Conservation (phyloP, 2,329 filamentous ascomycete species). For the Nemania diffusa region DNA sequence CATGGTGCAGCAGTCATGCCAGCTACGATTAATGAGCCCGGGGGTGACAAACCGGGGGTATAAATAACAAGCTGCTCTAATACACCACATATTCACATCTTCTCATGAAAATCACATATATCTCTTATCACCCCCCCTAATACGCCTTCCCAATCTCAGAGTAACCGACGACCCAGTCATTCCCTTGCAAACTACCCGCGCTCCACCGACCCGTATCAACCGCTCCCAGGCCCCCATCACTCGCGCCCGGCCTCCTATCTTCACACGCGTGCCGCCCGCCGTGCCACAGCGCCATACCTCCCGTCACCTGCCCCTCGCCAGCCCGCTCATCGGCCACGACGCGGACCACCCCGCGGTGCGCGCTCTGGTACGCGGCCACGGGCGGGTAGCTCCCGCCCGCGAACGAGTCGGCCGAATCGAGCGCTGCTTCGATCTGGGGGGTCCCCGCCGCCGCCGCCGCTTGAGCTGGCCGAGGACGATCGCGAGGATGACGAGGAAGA, state of each 20-base stretch:
- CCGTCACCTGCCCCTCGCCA: constrained; percentile 31
- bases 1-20: not conserved
- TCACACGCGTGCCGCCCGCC: constrained; percentile 32
- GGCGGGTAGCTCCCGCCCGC: constrained; percentile 18
- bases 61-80: not conserved
- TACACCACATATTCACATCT: not conserved
- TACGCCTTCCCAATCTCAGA: constrained; percentile 29
- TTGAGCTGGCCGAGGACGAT: constrained; percentile 32
- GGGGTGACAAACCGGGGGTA: not conserved
- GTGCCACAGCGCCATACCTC: constrained; percentile 39
- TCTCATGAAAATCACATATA: not conserved
- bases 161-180: constrained; percentile 16
- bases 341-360: constrained; percentile 34
- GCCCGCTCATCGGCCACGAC: constrained; percentile 27
- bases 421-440: not conserved
- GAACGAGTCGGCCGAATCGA: not conserved
- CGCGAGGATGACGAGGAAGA: constrained; percentile 26
- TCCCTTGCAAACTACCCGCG: constrained; percentile 16
- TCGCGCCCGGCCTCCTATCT: constrained; percentile 33
- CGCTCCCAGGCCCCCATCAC: constrained; percentile 19
- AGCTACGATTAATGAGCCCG: not conserved
- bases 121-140: not conserved
- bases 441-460: constrained; percentile 18
- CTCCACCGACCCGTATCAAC: constrained; percentile 32
- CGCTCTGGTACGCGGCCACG: constrained; percentile 33